These are phyloP conservation scores for Sordariomycetes sp. DNA, from an alignment of 2,329 filamentous ascomycete species.

Conservation along the genomic window DNA sequence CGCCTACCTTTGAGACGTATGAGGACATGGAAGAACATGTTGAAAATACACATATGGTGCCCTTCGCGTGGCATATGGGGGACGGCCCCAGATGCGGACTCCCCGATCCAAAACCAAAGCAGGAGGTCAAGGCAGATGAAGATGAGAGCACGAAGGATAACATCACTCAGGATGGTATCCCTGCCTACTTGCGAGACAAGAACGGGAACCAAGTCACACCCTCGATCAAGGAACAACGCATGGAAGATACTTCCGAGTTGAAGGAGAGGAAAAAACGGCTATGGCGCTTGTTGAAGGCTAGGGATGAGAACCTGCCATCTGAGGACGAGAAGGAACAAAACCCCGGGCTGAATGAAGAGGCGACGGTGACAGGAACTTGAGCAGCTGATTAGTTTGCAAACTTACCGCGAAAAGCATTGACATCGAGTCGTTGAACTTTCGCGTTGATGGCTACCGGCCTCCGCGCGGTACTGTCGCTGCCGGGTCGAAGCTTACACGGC, in stretches of 20 bases:
- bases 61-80: constrained; percentile 48
- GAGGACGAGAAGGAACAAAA: constrained; percentile 20
- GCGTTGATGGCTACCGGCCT: no score
- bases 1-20: no score
- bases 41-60: constrained; percentile 41
- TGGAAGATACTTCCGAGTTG: constrained; percentile 38
- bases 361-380: no score
- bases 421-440: no score
- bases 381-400: no score
- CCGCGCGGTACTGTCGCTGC: no score
- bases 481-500: no score
- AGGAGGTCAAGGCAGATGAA: constrained; percentile 3
- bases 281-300: constrained; percentile 29
- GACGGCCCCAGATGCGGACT: constrained; percentile 43
- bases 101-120: constrained; percentile 8
- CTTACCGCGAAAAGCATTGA: no score
- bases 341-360: no score
- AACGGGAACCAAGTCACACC: constrained; percentile 50
- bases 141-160: neutral
- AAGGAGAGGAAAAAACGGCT: constrained; percentile 34
- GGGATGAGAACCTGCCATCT: constrained; percentile 36
- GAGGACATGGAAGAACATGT: constrained; percentile 40
- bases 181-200: constrained; percentile 41
- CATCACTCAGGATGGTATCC: constrained; percentile 16
- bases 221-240: constrained; percentile 38